Conservation (phyloP, 108 stramenopile species). For the Bacterosira constricta region DNA sequence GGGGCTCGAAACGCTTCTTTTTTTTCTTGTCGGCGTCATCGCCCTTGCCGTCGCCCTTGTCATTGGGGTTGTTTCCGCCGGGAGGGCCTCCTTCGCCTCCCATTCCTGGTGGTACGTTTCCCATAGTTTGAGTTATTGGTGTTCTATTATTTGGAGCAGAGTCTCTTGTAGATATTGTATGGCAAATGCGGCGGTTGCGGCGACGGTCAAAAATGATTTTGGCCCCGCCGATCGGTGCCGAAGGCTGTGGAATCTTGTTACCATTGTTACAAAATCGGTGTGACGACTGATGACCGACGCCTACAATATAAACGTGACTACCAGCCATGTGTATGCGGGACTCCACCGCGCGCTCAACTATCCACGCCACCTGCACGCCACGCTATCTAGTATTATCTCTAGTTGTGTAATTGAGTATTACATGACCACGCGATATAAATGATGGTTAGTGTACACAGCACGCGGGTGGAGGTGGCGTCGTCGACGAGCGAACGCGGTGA, state of each 20-base stretch:
- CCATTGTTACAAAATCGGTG: background rate
- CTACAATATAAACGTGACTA: background rate
- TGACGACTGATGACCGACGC: too few relatives aligned
- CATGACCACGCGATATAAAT: too few relatives aligned
- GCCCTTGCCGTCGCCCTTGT: slow-evolving; percentile 62
- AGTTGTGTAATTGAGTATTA: too few relatives aligned
- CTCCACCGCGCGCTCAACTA: background rate
- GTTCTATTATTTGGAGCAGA: background rate
- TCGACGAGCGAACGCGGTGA: too few relatives aligned
- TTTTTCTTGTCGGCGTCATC: slow-evolving; percentile 87
- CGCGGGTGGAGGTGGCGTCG: too few relatives aligned
- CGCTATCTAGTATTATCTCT: too few relatives aligned
- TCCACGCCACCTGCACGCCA: background rate
- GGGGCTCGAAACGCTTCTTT: slow-evolving; percentile 97
- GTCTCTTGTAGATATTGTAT: background rate
- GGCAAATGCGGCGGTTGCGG: background rate
- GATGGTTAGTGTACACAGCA: too few relatives aligned
- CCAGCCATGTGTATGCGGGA: background rate
- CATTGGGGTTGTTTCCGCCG: slow-evolving; percentile 53
- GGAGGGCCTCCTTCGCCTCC: slow-evolving; percentile 61
- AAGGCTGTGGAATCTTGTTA: background rate
- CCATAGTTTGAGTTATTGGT: slow-evolving; percentile 49
- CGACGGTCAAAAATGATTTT: background rate
- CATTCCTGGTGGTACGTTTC: slow-evolving; percentile 83
- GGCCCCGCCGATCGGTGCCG: background rate